phyloP scores from a whole-genome alignment of 345 rosid genomes.

The Kernera saxatilis region DNA sequence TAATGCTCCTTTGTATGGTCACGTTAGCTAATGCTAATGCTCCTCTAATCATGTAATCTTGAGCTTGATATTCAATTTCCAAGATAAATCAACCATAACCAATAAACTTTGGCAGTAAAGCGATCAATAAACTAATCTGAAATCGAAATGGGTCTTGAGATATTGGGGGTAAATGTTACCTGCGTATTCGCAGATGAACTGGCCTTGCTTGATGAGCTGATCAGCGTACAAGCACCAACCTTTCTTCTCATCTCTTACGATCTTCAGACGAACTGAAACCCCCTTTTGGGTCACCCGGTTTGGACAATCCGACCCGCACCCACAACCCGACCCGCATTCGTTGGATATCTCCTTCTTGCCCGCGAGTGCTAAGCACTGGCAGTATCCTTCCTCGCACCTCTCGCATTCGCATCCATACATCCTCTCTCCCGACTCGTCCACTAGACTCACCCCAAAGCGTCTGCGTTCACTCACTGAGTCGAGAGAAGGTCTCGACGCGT shows the following conservation, averaged over 20 bases:
- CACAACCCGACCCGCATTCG: slow-evolving; percentile 72
- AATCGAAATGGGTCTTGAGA: neutral
- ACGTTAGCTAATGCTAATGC: neutral
- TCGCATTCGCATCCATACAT: slow-evolving; percentile 43
- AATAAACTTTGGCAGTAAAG: neutral
- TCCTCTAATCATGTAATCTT: neutral
- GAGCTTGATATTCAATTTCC: neutral
- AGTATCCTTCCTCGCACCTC: slow-evolving; percentile 40
- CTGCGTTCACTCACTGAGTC: neutral
- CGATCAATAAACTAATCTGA: neutral
- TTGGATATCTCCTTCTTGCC: slow-evolving; percentile 38
- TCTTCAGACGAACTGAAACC: slow-evolving; percentile 49
- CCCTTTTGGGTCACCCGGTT: slow-evolving; percentile 67
- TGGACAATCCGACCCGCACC: slow-evolving; percentile 52
- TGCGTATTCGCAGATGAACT: slow-evolving; percentile 82
- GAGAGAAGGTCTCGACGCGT: neutral
- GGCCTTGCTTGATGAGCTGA: slow-evolving; percentile 56
- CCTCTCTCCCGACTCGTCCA: slow-evolving; percentile 27
- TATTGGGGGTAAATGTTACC: slow-evolving; percentile 30
- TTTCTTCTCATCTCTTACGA: slow-evolving; percentile 54
- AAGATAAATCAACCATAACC: neutral
- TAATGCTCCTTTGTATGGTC: neutral
- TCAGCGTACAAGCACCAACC: slow-evolving; percentile 82
- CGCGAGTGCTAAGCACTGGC: slow-evolving; percentile 33
- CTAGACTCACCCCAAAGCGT: slow-evolving; percentile 17